A percentile compares a stretch with the other conserved stretches of the same genome.
phyloP scores from a whole-genome alignment of 495 filamentous ascomycete genomes.

The Penicillium samsonianum region DNA sequence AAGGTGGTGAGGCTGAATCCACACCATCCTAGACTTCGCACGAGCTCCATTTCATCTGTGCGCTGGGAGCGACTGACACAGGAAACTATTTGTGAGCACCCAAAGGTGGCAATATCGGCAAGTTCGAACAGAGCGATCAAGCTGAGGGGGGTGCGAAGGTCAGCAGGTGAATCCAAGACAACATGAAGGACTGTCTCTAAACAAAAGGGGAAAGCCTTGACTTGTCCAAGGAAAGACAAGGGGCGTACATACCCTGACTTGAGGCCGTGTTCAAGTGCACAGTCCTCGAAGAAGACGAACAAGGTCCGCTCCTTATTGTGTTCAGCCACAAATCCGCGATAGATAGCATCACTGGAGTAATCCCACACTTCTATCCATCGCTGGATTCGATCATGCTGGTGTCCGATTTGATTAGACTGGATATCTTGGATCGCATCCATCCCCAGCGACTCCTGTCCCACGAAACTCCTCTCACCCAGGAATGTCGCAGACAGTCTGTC shows the following conservation, averaged over 20 bases:
- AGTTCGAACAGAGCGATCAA: constrained; percentile 91
- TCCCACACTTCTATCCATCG: constrained; percentile 84
- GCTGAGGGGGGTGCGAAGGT: constrained; percentile 40
- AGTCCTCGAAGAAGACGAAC: constrained; percentile 83
- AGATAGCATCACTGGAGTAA: constrained; percentile 77
- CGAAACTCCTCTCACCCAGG: constrained; percentile 85
- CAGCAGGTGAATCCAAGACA: background rate
- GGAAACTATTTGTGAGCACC: constrained; percentile 74
- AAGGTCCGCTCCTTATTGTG: constrained; percentile 65
- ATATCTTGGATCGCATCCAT: constrained; percentile 60
- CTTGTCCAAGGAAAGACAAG: background rate
- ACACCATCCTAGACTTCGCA: constrained; percentile 86
- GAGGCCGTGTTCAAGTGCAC: constrained; percentile 68
- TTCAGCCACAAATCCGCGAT: constrained; percentile 77
- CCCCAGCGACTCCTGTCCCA: constrained; percentile 70
- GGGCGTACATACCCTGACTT: constrained; percentile 74
- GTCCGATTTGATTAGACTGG: constrained; percentile 28
- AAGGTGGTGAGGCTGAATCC: constrained; percentile 82
- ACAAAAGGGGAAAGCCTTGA: background rate
- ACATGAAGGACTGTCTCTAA: background rate
- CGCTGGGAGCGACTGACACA: constrained; percentile 70
- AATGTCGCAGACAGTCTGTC: constrained; percentile 88
- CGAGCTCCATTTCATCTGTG: constrained; percentile 61
- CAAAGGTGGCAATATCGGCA: constrained; percentile 65
- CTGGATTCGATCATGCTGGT: constrained; percentile 42